Base-by-base conservation (phyloP, 495 filamentous ascomycete species). In the Penicillium robsamsonii region DNA sequence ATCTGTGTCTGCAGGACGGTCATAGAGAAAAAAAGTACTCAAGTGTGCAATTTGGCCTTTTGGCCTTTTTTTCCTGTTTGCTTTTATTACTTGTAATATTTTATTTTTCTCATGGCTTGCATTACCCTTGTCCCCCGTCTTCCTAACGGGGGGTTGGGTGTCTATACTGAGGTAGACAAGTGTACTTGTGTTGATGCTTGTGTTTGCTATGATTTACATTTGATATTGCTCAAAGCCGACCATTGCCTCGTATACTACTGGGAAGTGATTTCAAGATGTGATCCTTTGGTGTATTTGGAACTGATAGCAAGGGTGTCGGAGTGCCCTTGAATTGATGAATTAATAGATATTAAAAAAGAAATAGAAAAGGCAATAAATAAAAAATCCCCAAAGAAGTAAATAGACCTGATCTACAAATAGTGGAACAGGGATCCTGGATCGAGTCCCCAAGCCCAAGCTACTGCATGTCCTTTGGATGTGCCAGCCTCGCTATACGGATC, bases 361-460 rank as follows among this genome's bases (percentile, higher is more conserved):
- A 10, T 12, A 15, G 41, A 25, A 22, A 37, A 1, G 15, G 38
- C 17, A 41, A 42, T 22, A 9, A 27, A 13, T 29, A 42, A 30
- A 43, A 48, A 6, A 17, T 3, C 4, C 15, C 20, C 25, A 33
- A 52, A 18, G 46, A 46, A 55, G 18, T 17, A 7, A 57, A 44
- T 27, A 5, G 2, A 27, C 6, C 6, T 27, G 60, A 60, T 60
- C 57, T 57, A 55, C 58, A 60, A 55, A 57, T 57, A 60, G 50
- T 53, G 33, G 43, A 22, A 57, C 59, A 55, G 59, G 59, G 59
- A 55, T 58, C 22, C 38, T 48, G 35, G 22, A 58, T 62, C 59
- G 55, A 47, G 54, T 52, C 52, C 41, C 41, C 17, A 29, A 43
- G 18, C 30, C 46, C 55, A 55, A 58, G 27, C 56, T 57, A 57